Evolutionary conservation across 305 asterid species (phyloP), one percentile per base, ranked within the genome.

Genomic region (Fraxinus sp.): DNA sequence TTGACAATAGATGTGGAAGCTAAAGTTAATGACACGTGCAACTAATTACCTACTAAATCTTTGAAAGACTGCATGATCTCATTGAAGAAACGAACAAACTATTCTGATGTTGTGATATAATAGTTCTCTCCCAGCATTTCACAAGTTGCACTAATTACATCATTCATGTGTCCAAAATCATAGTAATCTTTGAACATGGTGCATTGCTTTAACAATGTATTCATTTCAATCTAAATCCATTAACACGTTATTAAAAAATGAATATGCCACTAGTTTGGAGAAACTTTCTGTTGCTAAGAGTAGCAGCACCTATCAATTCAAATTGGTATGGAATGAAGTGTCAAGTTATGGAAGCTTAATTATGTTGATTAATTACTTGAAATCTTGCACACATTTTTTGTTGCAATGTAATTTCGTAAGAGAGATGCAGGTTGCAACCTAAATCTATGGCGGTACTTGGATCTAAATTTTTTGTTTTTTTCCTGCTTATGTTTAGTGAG

Each of bases 251-350:
- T 33, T 43, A 28, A 14, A 49, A 14, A 43, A 49, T 46, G 77
- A 57, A 49, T 24, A 3, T 28, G 28, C 55, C 16, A 33, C 22
- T 80, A 32, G 30, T 80, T 66, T 74, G 71, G 70, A 78, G 81
- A 80, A 73, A 18, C 62, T 20, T 75, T 18, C 49, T 49, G 20
- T 75, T 75, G 80, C 28, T 75, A 30, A 46, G 43, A 83, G 36
- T 55, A 32, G 35, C 62, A 75, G 10, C 81, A 80, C 16, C 3
- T 66, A 66, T 39, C 70, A 59, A 22, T 57, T 70, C 39, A 26
- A 16, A 24, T 11, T 39, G 37, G 79, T 35, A 13, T 30, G n/a
- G 18, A 13, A 20, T 78, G 3, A 36, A 33, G 8, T 62, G n/a
- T 36, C 20, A 35, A 80, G 62, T 43, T 43, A 75, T 46, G 72